Base-by-base conservation (phyloP, 495 filamentous ascomycete genomes). In the Penicillium cataractarum region DNA sequence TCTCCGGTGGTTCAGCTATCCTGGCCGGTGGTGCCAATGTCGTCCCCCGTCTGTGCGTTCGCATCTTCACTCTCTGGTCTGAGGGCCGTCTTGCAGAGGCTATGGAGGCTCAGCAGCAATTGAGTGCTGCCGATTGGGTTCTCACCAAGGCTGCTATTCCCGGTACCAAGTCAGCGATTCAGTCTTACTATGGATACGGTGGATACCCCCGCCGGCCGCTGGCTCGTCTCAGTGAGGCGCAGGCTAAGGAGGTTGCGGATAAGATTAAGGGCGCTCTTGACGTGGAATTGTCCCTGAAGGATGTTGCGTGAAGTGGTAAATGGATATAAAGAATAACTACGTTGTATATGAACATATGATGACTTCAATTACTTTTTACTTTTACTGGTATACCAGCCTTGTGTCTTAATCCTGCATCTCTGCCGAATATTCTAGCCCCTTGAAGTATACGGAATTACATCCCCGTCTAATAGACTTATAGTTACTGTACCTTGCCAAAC, bases 21-120 rank as follows among this genome's bases (percentile, higher is more conserved):
- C 92, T 96, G 64, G 92, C 90, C 26, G 92, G 92, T 29, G 90
- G 90, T 17, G 92, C 92, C 22, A 96, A 96, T 67, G 92, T 96
- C 31, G 83, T 92, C 69, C 92, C 92, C 21, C 91, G 91, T 72
- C 80, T 89, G 13, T 94, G 90, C 70, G 91, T 92, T 33, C 84
- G 86, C 66, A 86, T 96, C n/a, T 95, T 92, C 85, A 83, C 89
- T 57, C 80, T 93, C 55, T 95, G 89, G 78, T 80, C 80, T 13
- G 80, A 88, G 68, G 92, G 91, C 10, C 87, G 87, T 69, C 83
- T 80, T 21, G 86, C 90, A 15, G 90, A 93, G 79, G 90, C 91
- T 1, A 85, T 90, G 42, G 84, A 84, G 66, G 78, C 90, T 39
- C 92, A 96, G 73, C 85, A 87, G 68, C 73, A 83, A 4, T 82